A percentile compares a stretch with the other conserved stretches of the same genome.
These are phyloP conservation scores for Trypanosoma vivax DNA, from an alignment of 208 protist genomes.

Conservation along the genomic window DNA sequence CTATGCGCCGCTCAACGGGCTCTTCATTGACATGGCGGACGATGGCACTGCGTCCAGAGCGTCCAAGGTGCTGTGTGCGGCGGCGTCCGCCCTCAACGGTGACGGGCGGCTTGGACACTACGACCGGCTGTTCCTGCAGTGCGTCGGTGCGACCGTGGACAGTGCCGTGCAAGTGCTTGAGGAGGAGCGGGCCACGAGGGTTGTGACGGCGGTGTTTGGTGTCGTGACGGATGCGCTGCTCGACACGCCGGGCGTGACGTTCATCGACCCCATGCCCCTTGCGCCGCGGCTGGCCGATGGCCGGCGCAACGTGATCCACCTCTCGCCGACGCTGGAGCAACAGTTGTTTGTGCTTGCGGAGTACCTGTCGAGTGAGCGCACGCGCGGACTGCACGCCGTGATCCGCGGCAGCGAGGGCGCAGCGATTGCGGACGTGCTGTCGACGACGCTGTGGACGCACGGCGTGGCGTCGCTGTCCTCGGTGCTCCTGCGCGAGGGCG, in stretches of 20 bases:
- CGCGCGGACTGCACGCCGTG: not conserved
- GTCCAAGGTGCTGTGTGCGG: not conserved
- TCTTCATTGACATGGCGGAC: not conserved
- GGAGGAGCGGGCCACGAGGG: not conserved
- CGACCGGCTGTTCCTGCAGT: constrained; percentile 1
- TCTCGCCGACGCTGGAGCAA: constrained; percentile 22
- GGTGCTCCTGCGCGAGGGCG: not conserved
- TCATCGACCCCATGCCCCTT: constrained; percentile 9
- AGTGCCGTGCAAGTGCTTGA: not conserved
- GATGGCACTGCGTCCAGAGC: not conserved
- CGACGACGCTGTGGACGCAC: not conserved
- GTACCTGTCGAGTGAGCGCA: constrained; percentile 5
- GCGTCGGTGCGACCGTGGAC: not conserved
- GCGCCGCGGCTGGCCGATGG: not conserved
- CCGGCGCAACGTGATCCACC: constrained; percentile 1
- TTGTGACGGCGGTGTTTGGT: constrained; percentile 4
- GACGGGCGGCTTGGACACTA: not conserved
- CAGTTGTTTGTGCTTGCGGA: constrained; percentile 18
- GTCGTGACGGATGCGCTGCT: constrained; percentile 6
- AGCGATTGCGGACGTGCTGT: not conserved
- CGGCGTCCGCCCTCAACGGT: not conserved
- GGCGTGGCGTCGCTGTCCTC: not conserved
- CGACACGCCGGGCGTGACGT: not conserved
- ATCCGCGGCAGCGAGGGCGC: not conserved
- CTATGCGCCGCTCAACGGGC: constrained; percentile 1